phyloP scores from a whole-genome alignment of 768 basidiomycete species.

The Cubamyces lactineus region DNA sequence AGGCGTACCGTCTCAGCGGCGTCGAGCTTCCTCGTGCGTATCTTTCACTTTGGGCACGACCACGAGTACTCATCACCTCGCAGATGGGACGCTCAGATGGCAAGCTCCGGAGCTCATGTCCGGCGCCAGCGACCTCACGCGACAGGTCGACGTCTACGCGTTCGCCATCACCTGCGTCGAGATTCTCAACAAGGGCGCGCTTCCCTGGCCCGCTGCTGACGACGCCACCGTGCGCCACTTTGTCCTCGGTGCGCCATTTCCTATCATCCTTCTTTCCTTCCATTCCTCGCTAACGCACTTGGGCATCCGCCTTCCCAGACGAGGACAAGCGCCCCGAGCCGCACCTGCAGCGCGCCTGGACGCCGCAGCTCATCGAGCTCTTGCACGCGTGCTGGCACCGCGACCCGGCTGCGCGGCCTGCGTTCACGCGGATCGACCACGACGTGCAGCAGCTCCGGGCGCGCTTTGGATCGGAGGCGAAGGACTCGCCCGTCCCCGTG shows the following conservation, averaged over 20 bases:
- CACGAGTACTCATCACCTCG: neutral
- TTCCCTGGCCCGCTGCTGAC: constrained; percentile 38
- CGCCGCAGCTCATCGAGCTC: constrained; percentile 41
- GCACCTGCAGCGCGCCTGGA: constrained; percentile 30
- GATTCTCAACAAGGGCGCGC: constrained; percentile 39
- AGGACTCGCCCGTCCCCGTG: constrained; percentile 39
- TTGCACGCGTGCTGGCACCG: constrained; percentile 60
- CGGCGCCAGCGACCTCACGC: constrained; percentile 38
- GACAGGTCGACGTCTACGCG: constrained; percentile 43
- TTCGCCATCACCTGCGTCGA: constrained; percentile 44
- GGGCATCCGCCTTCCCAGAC: constrained; percentile 17
- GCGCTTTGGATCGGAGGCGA: constrained; percentile 38
- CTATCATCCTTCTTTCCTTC: neutral
- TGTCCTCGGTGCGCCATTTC: constrained; percentile 20
- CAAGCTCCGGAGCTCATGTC: constrained; percentile 45
- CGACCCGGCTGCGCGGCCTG: constrained; percentile 53
- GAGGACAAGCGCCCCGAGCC: constrained; percentile 30
- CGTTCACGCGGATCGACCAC: constrained; percentile 52
- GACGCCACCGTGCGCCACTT: constrained; percentile 36
- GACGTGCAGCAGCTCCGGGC: constrained; percentile 51
- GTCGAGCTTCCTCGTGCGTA: constrained; percentile 37
- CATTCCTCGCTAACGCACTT: constrained; percentile 13
- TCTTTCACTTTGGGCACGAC: neutral
- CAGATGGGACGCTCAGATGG: constrained; percentile 60
- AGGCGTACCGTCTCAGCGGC: constrained; percentile 65